Base-by-base conservation (phyloP, 345 rosid genomes). In the Abelmoschus esculentus region DNA sequence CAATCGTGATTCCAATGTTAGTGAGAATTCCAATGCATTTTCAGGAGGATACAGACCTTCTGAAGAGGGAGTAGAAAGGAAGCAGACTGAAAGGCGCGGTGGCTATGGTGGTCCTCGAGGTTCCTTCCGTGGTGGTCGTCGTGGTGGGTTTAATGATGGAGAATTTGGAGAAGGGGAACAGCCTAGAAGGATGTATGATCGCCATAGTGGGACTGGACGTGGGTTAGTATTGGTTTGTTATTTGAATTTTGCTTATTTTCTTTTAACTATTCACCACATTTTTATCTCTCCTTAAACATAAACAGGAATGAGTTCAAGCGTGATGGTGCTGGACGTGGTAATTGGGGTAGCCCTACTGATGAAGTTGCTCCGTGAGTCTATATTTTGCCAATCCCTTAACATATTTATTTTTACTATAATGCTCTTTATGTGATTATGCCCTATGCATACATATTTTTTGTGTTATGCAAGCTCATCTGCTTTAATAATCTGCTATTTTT, bases 141-240 rank as follows among this genome's bases (percentile, higher is more conserved):
- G 89, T 31, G 96, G 93, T 74, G 88, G 87, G 58, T 87, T 75
- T 66, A 76, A 81, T 72, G 79, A 89, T 70, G 92, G 84, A 42
- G 92, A 79, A 42, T 82, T 76, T 78, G 85, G 83, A 53, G 97
- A 89, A 62, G 90, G 90, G n/a, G 90, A 84, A 46, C 96, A 89
- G 9, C 88, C 89, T 18, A 83, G 88, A 0, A 85, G 98, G 86
- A 3, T 36, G 0, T 84, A 31, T 71, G 99, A 96, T 40, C 97
- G 99, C 28, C 97, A 67, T 72, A 96, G 98, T 73, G 96, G 96
- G 56, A 96, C 97, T 65, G 99, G 98, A 36, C 88, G 87, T 53
- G 97, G 98, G 99, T 92, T 18, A 61, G 95, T 83, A 65, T 73
- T 22, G 1, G 15, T 73, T 29, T 29, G 3, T 42, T 29, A 31